These are phyloP conservation scores for Xylaria sp. DNA, from an alignment of 2,329 filamentous ascomycete genomes.

Conservation along the genomic window DNA sequence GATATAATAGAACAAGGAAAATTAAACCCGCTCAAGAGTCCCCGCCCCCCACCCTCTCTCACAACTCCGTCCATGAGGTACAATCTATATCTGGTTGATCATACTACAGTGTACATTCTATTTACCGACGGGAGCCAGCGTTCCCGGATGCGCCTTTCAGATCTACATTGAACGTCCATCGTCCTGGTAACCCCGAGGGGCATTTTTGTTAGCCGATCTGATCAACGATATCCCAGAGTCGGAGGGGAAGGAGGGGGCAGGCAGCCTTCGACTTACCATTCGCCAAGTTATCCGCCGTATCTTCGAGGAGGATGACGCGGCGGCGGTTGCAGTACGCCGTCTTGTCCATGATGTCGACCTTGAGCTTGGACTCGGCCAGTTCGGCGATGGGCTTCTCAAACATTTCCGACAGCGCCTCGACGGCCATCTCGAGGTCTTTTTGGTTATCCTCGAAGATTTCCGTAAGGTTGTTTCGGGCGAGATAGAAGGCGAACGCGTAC, in stretches of 20 bases:
- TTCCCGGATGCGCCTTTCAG: conserved; percentile 28
- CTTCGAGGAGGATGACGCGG: conserved; percentile 83
- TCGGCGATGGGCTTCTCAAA: conserved; percentile 96
- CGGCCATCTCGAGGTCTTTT: conserved; percentile 95
- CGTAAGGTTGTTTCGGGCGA: conserved; percentile 92
- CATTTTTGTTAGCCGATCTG: conserved; percentile 5
- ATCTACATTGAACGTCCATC: conserved; percentile 39
- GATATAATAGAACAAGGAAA: no score
- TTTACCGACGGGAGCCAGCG: conserved; percentile 16
- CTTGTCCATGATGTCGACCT: conserved; percentile 98
- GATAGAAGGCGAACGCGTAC: conserved; percentile 96
- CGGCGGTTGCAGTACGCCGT: conserved; percentile 95
- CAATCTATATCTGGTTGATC: conserved; percentile 20
- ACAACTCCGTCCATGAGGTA: conserved; percentile 16
- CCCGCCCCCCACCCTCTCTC: not conserved
- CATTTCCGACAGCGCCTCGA: conserved; percentile 97
- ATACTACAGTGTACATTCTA: conserved; percentile 10
- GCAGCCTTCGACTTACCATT: conserved; percentile 63
- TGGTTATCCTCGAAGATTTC: conserved; percentile 99
- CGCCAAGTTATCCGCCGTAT: conserved; percentile 90
- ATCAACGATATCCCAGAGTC: no score
- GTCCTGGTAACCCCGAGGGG: conserved; percentile 23
- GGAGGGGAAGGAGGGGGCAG: not conserved
- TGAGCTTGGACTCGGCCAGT: conserved; percentile 82
- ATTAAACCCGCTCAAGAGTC: not conserved